These are phyloP conservation scores for Balamuthia mandrillaris DNA, from an alignment of 208 protist genomes.

Conservation along the genomic window DNA sequence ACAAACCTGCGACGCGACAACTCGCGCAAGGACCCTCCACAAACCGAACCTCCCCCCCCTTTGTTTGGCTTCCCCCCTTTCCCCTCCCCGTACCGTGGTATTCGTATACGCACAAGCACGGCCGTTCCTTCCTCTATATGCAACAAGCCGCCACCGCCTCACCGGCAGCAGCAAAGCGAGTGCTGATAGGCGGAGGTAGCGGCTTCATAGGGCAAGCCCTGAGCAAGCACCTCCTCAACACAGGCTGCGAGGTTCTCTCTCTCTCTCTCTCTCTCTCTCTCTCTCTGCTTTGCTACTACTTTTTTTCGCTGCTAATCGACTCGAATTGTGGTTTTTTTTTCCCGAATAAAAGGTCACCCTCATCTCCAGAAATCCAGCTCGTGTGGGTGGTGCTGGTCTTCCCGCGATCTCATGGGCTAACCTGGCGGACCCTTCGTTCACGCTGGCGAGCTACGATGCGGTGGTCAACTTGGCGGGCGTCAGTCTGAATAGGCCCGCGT, in stretches of 20 bases:
- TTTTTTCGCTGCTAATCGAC: neutral
- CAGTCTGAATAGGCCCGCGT: neutral
- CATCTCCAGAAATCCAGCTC: neutral
- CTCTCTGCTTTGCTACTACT: neutral
- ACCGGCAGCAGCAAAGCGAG: too few relatives aligned
- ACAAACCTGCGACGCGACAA: too few relatives aligned
- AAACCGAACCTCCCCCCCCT: too few relatives aligned
- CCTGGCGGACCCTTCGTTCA: neutral
- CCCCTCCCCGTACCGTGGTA: too few relatives aligned
- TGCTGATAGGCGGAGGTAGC: slow-evolving; percentile 21
- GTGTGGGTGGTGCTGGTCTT: neutral
- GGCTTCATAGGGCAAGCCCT: slow-evolving; percentile 26
- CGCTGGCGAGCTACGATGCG: slow-evolving; percentile 12
- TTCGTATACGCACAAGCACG: too few relatives aligned
- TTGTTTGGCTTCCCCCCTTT: too few relatives aligned
- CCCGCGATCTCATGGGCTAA: neutral
- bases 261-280: neutral
- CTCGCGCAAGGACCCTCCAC: too few relatives aligned
- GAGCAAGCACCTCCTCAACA: neutral
- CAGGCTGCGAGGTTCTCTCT: neutral
- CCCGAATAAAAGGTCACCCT: neutral
- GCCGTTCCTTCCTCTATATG: too few relatives aligned
- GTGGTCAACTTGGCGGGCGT: slow-evolving; percentile 35
- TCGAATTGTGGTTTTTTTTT: neutral
- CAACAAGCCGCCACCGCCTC: too few relatives aligned